Base-by-base conservation (phyloP, 257 asterid species). In the Coffea canephora region DNA sequence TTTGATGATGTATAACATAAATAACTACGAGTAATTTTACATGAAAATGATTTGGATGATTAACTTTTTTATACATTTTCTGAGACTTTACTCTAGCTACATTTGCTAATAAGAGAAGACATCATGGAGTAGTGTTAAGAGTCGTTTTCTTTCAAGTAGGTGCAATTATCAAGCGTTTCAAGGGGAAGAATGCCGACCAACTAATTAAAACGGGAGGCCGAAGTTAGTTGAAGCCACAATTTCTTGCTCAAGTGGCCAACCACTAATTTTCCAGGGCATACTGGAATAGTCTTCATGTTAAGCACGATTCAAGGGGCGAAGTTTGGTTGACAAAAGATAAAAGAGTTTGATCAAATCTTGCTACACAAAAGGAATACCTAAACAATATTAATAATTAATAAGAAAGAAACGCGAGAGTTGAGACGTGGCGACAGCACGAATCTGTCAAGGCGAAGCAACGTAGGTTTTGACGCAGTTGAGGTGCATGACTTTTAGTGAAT, bases 221-320 rank as follows among this genome's bases (percentile, higher is more conserved):
- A 50, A 50, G 46, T 36, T 75, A 2, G 70, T 75, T 23, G 79
- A 61, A 61, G 12, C 25, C 52, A 43, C 1, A 16, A 36, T 11
- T 61, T 61, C 43, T 75, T 6, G 34, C 5, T 75, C 9, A 23
- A 45, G 71, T 41, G 55, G 79, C 77, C 77, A 74, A 13, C 67
- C 49, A 54, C 36, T 12, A 61, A 57, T 39, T 61, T 12, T 23
- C 41, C n/a, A 11, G 5, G 15, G 31, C 16, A 5, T 21, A 21
- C 39, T 75, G 36, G 49, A 74, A 43, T 59, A 50, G 64, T 61
- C 45, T 46, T 61, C 6, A 43, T 23, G 41, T n/a, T 61, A 39
- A 23, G 19, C 78, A 75, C 36, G 71, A 59, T 41, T 74, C 18
- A 34, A n/a, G n/a, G n/a, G n/a, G n/a, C n/a, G n/a, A n/a, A 19